A percentile compares a stretch with the other conserved stretches of the same genome.
phyloP scores from a whole-genome alignment of 2,329 filamentous ascomycete species.

The Ilyonectria robusta region DNA sequence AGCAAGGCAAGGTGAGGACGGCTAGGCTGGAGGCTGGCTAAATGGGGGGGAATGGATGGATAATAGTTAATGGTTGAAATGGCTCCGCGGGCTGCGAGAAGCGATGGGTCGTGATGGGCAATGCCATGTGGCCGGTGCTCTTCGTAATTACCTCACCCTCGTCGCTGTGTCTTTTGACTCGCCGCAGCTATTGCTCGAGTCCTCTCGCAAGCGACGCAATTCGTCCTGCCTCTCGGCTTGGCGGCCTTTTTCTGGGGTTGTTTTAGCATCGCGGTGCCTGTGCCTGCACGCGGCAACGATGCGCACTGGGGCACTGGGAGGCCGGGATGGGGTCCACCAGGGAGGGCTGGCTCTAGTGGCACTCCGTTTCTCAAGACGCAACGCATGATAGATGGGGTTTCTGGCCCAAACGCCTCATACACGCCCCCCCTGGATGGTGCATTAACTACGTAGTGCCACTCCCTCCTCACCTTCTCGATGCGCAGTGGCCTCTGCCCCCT shows the following conservation, averaged over 20 bases:
- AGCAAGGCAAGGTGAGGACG: neutral
- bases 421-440: no score
- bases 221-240: neutral
- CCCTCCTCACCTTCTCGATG: no score
- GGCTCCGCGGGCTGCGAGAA: neutral
- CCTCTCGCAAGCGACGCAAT: no score
- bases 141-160: conserved; percentile 5
- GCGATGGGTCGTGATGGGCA: neutral
- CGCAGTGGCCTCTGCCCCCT: no score
- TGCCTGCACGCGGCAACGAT: neutral
- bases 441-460: no score
- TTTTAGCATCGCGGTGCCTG: neutral
- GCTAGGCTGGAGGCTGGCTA: no score
- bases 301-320: neutral
- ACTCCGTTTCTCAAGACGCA: no score
- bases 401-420: no score
- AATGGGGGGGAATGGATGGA: neutral
- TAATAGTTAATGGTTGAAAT: neutral
- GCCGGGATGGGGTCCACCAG: neutral
- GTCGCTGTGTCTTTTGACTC: neutral
- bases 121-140: neutral
- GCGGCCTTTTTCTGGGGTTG: neutral
- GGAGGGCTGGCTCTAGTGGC: no score
- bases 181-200: neutral
- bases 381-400: no score